Evolutionary conservation across 1,139 yeast genomes (phyloP).

Genomic region (Pichia inconspicua): DNA sequence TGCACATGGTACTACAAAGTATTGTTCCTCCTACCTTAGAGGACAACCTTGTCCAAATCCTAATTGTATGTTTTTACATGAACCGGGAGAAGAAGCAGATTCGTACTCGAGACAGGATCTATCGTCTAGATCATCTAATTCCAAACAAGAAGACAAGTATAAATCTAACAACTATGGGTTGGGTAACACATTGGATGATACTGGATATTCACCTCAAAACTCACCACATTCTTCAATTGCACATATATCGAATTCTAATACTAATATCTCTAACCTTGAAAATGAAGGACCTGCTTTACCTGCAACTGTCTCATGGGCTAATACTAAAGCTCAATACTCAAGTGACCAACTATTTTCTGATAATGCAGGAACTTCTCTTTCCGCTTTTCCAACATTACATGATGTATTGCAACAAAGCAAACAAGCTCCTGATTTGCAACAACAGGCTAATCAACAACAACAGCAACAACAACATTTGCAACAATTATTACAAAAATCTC

Average conservation of each 20-base stretch:
- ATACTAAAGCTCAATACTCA: constrained; percentile 14
- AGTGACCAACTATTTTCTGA: constrained; percentile 8
- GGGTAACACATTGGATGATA: constrained; percentile 9
- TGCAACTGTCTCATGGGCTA: constrained; percentile 56
- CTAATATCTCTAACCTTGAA: not conserved
- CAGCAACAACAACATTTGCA: constrained; percentile 23
- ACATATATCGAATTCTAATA: constrained; percentile 1
- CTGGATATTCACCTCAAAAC: constrained; percentile 5
- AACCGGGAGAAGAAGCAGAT: constrained; percentile 99
- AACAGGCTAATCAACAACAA: constrained; percentile 9
- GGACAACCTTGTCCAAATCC: constrained; percentile 98
- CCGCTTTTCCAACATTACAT: constrained; percentile 63
- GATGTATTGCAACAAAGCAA: constrained; percentile 38
- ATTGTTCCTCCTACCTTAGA: constrained; percentile 88
- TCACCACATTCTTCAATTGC: constrained; percentile 14
- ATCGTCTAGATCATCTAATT: constrained; percentile 69
- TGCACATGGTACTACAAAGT: constrained; percentile 97
- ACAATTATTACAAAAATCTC: constrained; percentile 12
- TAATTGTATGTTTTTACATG: constrained; percentile 97
- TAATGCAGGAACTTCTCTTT: constrained; percentile 27
- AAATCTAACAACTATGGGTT: constrained; percentile 21
- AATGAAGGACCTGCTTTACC: constrained; percentile 38
- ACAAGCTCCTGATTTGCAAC: constrained; percentile 3
- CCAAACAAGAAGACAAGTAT: constrained; percentile 40
- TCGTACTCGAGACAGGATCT: constrained; percentile 90